Base-by-base conservation (phyloP, 129 eudicot species). In the Smallanthus sonchifolius region DNA sequence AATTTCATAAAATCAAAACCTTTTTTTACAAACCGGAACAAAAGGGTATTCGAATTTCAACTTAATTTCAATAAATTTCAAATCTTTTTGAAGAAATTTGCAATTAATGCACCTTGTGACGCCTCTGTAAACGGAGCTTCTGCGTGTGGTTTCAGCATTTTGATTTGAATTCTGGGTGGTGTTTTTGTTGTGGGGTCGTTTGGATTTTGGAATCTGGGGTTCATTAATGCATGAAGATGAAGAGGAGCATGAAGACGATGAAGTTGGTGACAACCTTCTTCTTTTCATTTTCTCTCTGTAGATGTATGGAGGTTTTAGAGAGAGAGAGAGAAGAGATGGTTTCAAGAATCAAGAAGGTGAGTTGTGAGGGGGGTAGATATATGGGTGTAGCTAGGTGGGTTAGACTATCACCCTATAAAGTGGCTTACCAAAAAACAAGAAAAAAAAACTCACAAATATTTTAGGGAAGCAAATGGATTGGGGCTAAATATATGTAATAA, bases 111-210 rank as follows among this genome's bases (percentile, higher is more conserved):
- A 93, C 98, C 91, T 93, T 24, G 98, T 93, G 79, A 93, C 98
- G 45, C 98, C 98, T 84, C 89, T 86, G 89, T 83, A 93, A 77
- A 90, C 83, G 78, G 98, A 93, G 84, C 97, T 93, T 79, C 96
- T 84, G 28, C 80, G 75, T 20, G 86, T 67, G 73, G 81, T 76
- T 39, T 85, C 71, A 55, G 87, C 81, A 78, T 73, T 79, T 59
- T 65, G 56, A 74, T 42, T 80, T 47, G 79, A 80, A 45, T 47
- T 65, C 19, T 67, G 77, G 13, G 49, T 51, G 56, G 47, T 61
- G 52, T 8, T 77, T 6, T 64, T 79, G 37, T 73, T 84, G 38
- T 72, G 84, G 52, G 85, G 67, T 64, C 80, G 74, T 75, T 68
- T 82, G 67, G 82, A 76, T 62, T 62, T 83, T 14, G 79, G 75